A percentile compares a stretch with the other conserved stretches of the same genome.
These are phyloP conservation scores for Boechera divaricarpa DNA, from an alignment of 345 rosid species.

Conservation along the genomic window DNA sequence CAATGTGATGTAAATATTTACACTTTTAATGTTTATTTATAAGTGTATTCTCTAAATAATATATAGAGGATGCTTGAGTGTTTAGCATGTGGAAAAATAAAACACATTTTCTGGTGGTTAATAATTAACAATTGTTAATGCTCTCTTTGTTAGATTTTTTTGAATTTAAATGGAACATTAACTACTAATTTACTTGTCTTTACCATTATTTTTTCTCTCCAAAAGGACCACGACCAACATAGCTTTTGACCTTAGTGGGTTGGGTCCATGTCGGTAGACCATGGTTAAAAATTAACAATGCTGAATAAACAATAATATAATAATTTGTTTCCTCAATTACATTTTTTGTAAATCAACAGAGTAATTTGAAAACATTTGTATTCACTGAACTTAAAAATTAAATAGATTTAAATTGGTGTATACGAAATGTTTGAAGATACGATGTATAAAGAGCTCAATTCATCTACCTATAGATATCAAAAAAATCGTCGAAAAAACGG, in stretches of 20 bases:
- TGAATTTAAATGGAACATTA: neutral
- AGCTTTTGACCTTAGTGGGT: conserved; percentile 30
- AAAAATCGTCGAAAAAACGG: neutral
- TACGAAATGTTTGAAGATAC: no score
- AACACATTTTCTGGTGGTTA: neutral
- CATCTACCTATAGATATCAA: conserved; percentile 67
- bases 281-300: neutral
- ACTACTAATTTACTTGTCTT: conserved; percentile 10
- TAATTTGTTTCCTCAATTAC: neutral
- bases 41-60: no score
- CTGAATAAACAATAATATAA: neutral
- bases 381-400: neutral
- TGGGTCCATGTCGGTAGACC: conserved; percentile 36
- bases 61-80: no score
- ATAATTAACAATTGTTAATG: conserved; percentile 17
- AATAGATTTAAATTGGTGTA: no score
- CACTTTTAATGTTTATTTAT: no score
- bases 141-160: neutral
- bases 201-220: conserved; percentile 13
- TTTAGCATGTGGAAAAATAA: no score
- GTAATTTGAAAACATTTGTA: neutral
- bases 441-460: conserved; percentile 6
- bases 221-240: neutral
- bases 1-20: no score
- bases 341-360: neutral